Conservation (phyloP, 208 protist genomes). For the Trypanosoma avium region DNA sequence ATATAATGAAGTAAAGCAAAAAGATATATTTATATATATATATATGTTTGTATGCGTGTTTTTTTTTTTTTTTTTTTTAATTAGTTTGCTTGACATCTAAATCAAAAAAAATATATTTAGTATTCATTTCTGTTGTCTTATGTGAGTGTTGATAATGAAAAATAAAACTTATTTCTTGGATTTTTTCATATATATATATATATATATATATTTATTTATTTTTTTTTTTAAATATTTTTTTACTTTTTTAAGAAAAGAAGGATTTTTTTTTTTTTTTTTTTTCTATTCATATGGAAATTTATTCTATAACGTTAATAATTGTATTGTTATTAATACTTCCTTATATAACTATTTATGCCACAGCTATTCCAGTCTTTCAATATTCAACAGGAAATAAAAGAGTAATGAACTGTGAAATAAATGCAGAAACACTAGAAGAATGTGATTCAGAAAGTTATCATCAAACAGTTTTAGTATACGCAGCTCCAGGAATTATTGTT, state of each 20-base stretch:
- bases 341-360: not conserved
- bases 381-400: conserved; percentile 22
- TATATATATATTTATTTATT: conserved; percentile 16
- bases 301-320: not conserved
- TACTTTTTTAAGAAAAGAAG: too few species aligned
- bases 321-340: conserved; percentile 7
- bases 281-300: conserved; percentile 1
- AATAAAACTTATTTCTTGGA: too few species aligned
- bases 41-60: too few species aligned
- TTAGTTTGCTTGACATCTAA: too few species aligned
- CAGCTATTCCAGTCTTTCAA: conserved; percentile 18
- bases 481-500: conserved; percentile 23
- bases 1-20: too few species aligned
- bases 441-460: conserved; percentile 31
- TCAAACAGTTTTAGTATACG: conserved; percentile 21
- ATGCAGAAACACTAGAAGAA: conserved; percentile 1
- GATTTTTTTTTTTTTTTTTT: conserved; percentile 21
- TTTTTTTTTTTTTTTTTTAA: too few species aligned
- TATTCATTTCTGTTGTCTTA: too few species aligned
- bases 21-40: too few species aligned
- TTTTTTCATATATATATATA: too few species aligned
- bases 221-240: conserved; percentile 12
- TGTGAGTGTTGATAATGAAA: too few species aligned
- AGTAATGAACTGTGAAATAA: conserved; percentile 31
- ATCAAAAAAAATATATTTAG: too few species aligned